Percentiles rank a stretch among this genome's conserved stretches.
Evolutionary conservation across 2,329 filamentous ascomycete genomes (phyloP).

Genomic region (Raffaelea deltoideospora): DNA sequence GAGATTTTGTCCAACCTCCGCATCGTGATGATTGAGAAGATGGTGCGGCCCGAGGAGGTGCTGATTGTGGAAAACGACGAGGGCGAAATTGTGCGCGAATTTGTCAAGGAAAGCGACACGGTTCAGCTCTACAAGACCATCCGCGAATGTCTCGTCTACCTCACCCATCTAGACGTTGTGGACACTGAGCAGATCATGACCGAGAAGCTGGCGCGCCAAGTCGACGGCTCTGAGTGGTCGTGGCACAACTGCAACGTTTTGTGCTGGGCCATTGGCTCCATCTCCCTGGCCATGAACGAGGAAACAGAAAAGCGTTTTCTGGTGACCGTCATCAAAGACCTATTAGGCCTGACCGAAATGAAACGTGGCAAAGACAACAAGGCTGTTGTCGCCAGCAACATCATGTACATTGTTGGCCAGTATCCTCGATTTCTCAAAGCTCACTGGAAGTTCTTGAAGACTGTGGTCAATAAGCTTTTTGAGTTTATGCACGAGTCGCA

Average conservation of each 20-base stretch:
- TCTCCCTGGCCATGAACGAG: slow-evolving; percentile 97
- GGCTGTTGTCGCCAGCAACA: slow-evolving; percentile 95
- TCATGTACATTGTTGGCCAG: slow-evolving; percentile 99
- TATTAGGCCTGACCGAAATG: slow-evolving; percentile 94
- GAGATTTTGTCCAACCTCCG: slow-evolving; percentile 88
- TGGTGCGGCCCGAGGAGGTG: slow-evolving; percentile 96
- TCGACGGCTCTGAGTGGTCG: slow-evolving; percentile 93
- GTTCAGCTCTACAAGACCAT: slow-evolving; percentile 99
- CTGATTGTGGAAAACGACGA: slow-evolving; percentile 99
- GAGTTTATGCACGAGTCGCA: slow-evolving; percentile 99
- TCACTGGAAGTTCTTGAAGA: slow-evolving; percentile 99
- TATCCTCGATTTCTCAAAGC: slow-evolving; percentile 97
- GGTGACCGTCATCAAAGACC: slow-evolving; percentile 96
- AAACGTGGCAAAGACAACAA: slow-evolving; percentile 99
- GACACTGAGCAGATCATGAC: slow-evolving; percentile 99
- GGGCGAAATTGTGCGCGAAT: slow-evolving; percentile 95
- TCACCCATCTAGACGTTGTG: slow-evolving; percentile 92
- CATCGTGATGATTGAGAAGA: slow-evolving; percentile 99
- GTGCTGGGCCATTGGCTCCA: slow-evolving; percentile 98
- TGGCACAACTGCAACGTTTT: slow-evolving; percentile 99
- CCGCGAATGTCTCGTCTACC: slow-evolving; percentile 87
- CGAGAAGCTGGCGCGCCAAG: slow-evolving; percentile 88
- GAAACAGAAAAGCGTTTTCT: slow-evolving; percentile 98
- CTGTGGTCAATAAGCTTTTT: slow-evolving; percentile 97
- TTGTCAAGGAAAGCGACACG: slow-evolving; percentile 97